Base-by-base conservation (phyloP, 768 basidiomycete species). In the Austroboletus eburneus region DNA sequence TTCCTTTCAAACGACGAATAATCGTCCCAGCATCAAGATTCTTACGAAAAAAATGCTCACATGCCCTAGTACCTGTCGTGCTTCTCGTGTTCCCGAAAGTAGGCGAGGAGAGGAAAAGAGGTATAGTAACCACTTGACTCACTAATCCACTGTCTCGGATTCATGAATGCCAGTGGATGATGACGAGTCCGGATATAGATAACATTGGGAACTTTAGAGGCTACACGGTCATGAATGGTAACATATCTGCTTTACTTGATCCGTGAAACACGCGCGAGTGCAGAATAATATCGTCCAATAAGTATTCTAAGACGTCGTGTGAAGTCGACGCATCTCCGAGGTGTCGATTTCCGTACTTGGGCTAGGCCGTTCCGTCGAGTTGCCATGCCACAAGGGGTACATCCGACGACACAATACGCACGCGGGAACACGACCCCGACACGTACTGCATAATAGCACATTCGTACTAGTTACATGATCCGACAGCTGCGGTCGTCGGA, bases 401-500 rank as follows among this genome's bases (percentile, higher is more conserved):
- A 12, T 27, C 27, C 7, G 27, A 27, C 12, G 27, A 27, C 27
- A 12, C 27, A 32, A 9, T 32, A 13, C 30, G 12, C 30, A 32
- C 30, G 12, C 30, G 12, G 30, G 30, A 7, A 32, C 30, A 10
- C 13, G 9, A 3, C 14, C 12, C 30, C 9, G 16, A n/a, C 29
- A 12, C 27, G n/a, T 7, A 22, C 17, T 13, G 27, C 27, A 27
- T 27, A 27, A 5, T 27, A 27, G 27, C 12, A 12, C 5, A 27
- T 27, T 27, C 27, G 12, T n/a, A 12, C 7, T 6, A 27, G 32
- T 43, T 61, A 77, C 74, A 74, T 75, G 21, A 77, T 52, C 25
- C 64, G 54, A 55, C 80, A 81, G 6, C 46, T 36, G 45, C 60
- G 35, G 18, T 2, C 32, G 8, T 43, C 52, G 7, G 42, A 69